Conservation (phyloP, 768 basidiomycete genomes). For the Suillus weaverae region DNA sequence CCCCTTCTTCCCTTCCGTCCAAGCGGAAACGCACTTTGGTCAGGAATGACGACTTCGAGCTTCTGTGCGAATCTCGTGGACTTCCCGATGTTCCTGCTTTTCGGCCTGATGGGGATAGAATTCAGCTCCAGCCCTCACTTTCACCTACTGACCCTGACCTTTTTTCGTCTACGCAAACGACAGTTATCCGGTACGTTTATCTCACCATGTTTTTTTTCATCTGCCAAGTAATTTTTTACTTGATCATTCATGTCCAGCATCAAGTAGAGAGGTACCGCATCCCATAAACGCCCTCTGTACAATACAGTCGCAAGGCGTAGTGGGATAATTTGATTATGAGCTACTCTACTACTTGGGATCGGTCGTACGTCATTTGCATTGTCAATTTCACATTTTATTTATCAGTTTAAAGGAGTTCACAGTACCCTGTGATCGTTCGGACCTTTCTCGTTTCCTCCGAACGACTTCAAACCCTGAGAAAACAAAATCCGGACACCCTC, state of each 20-base stretch:
- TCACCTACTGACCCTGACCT: conserved; percentile 30
- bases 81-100: conserved; percentile 20
- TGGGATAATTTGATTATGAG: conserved; percentile 47
- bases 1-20: conserved; percentile 46
- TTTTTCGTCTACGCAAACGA: conserved; percentile 27
- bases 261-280: conserved; percentile 28
- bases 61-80: conserved; percentile 24
- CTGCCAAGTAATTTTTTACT: not conserved
- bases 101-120: conserved; percentile 26
- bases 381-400: not conserved
- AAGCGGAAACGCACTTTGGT: conserved; percentile 51
- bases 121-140: conserved; percentile 30
- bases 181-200: conserved; percentile 24
- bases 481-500: too few species aligned
- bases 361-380: conserved; percentile 37
- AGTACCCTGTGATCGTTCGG: too few species aligned
- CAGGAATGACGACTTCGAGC: conserved; percentile 33
- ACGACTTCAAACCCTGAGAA: too few species aligned
- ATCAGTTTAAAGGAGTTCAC: conserved; percentile 41
- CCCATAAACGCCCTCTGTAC: conserved; percentile 28
- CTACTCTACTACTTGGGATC: conserved; percentile 40
- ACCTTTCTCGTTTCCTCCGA: too few species aligned
- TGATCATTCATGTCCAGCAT: conserved; percentile 12
- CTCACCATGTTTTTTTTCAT: not conserved
- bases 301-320: conserved; percentile 41